Percentiles rank a stretch among this genome's conserved stretches.
phyloP scores from a whole-genome alignment of 139 green algal species.

The Coelastrella sp. region DNA sequence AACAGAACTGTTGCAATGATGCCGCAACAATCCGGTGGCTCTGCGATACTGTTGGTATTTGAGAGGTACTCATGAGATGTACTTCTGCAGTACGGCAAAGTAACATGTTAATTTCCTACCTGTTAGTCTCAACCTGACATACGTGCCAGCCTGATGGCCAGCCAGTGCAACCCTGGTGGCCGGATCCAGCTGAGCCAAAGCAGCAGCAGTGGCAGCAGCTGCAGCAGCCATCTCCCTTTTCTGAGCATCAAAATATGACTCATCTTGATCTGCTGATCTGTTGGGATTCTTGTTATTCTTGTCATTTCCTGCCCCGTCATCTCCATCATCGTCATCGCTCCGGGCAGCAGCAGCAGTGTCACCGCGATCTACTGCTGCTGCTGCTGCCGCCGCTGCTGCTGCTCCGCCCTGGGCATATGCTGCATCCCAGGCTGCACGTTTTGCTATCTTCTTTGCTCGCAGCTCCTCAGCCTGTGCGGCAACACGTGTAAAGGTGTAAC shows the following conservation, averaged over 20 bases:
- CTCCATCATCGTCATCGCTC: constrained; percentile 53
- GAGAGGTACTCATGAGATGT: too few species aligned
- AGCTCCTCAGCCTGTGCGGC: constrained; percentile 61
- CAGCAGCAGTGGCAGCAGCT: constrained; percentile 63
- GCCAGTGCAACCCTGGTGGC: constrained; percentile 85
- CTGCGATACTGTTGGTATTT: too few species aligned
- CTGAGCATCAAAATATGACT: constrained; percentile 92
- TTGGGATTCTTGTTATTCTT: constrained; percentile 18
- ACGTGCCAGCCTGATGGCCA: constrained; percentile 86
- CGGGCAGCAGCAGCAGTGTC: constrained; percentile 27
- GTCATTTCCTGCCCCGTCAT: constrained; percentile 58
- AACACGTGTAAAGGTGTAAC: too few species aligned
- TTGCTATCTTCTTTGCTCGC: constrained; percentile 72
- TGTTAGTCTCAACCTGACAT: constrained; percentile 90
- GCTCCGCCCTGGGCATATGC: constrained; percentile 48
- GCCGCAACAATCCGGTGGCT: too few species aligned
- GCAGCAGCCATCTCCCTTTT: constrained; percentile 90
- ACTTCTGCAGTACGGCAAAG: too few species aligned
- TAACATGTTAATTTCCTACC: constrained; percentile 52
- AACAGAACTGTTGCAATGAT: too few species aligned
- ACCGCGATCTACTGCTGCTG: constrained; percentile 31
- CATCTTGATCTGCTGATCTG: constrained; percentile 60
- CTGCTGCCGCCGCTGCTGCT: constrained; percentile 46
- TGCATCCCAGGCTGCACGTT: constrained; percentile 89
- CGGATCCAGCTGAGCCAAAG: constrained; percentile 85